Evolutionary conservation across 2,329 filamentous ascomycete genomes (phyloP), one percentile per base, ranked within the genome.

Genomic region (Cadophora sp.): DNA sequence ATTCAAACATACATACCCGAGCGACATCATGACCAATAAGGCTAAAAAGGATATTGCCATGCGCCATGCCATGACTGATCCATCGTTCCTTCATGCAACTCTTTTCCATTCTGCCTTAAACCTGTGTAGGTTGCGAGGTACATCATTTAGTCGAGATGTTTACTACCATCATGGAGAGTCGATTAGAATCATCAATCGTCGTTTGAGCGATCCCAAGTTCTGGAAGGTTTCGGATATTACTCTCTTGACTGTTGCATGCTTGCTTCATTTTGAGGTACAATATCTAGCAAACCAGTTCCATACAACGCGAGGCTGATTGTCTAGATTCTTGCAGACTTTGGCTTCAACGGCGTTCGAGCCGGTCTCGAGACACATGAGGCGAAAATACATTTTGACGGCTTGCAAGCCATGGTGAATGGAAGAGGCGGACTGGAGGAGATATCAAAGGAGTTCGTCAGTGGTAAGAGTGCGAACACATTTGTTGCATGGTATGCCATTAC

Each of bases 41-140:
- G 37, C 29, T 19, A 64, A 56, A 34, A 60, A 64, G 53, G 68
- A 70, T 22, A 58, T 63, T 63, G 48, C 60, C n/a, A 64, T 70
- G 19, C 48, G 58, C 8, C 56, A 55, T 56, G 68, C 63, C 1
- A 56, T 70, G 31, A 27, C 59, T 6, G 68, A 70, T 27, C 63
- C 68, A n/a, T 53, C 64, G n/a, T 56, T 64, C 11, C 27, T 70
- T 7, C 63, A 68, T 29, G 59, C 68, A 7, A 66, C 64, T n/a
- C 46, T 70, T 24, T 66, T 66, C 46, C 67, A 66, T 56, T 62
- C 66, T 12, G 68, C 68, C 2, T 58, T 70, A 34, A 68, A 64
- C 55, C 55, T 59, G 37, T 46, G 43, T 19, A 55, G 26, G 26
- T 27, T 64, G 31, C 62, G 62, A 40, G 62, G 48, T 11, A 46